Conservation (phyloP, 306 rosid genomes). For the Sindora glabra region DNA sequence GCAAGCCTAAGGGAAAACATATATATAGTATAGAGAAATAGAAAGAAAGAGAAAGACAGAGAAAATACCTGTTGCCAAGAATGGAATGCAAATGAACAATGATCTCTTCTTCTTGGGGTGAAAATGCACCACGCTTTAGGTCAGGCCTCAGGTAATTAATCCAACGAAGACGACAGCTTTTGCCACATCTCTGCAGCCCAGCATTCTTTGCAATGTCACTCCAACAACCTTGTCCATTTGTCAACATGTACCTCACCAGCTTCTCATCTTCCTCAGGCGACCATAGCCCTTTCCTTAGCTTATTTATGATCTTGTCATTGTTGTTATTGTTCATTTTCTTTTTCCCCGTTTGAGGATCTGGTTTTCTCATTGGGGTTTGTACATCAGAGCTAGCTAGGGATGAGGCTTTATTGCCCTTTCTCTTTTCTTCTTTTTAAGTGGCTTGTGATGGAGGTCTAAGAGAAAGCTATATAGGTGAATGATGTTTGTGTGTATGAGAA, state of each 20-base stretch:
- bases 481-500: conserved; percentile 10
- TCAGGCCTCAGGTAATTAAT: conserved; percentile 91
- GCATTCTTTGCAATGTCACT: conserved; percentile 84
- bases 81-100: conserved; percentile 79
- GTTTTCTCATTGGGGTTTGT: conserved; percentile 49
- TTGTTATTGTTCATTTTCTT: conserved; percentile 12
- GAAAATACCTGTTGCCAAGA: conserved; percentile 87
- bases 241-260: conserved; percentile 77
- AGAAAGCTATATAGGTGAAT: conserved; percentile 35
- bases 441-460: conserved; percentile 29
- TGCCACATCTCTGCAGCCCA: conserved; percentile 82
- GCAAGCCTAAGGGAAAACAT: too few relatives aligned
- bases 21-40: too few relatives aligned
- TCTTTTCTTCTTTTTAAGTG: conserved; percentile 8
- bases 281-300: conserved; percentile 80
- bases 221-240: conserved; percentile 94
- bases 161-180: conserved; percentile 99
- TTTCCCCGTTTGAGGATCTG: conserved; percentile 22
- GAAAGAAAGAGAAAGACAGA: neutral
- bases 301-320: too few relatives aligned
- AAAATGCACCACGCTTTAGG: conserved; percentile 87
- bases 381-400: too few relatives aligned
- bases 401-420: too few relatives aligned
- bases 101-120: conserved; percentile 68
- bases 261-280: conserved; percentile 97